Percentiles rank a stretch among this genome's conserved stretches.
Evolutionary conservation across 2,329 filamentous ascomycete genomes (phyloP).

Genomic region (Hypoxylon sp.): DNA sequence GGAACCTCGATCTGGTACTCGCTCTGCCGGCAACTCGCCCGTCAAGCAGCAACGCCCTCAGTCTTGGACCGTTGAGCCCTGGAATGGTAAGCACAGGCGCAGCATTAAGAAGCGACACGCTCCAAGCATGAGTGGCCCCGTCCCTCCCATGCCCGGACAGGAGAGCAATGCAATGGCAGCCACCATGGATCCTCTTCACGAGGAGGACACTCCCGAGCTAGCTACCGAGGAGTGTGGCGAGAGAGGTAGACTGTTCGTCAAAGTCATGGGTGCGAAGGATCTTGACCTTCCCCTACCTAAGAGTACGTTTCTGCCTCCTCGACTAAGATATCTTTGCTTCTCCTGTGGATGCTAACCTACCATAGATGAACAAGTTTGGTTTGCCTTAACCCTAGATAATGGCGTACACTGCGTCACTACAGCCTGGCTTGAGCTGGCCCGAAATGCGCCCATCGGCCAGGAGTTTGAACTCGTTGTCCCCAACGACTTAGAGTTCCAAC

Average conservation of each 20-base stretch:
- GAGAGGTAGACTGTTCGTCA: conserved; percentile 91
- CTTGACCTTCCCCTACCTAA: conserved; percentile 89
- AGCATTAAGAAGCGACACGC: conserved; percentile 66
- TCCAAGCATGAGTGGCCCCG: conserved; percentile 63
- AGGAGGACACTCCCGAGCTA: conserved; percentile 69
- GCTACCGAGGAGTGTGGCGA: conserved; percentile 81
- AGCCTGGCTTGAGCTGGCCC: conserved; percentile 90
- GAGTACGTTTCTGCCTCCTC: conserved; percentile 65
- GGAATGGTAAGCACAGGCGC: conserved; percentile 81
- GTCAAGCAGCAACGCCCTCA: conserved; percentile 81
- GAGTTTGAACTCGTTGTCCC: conserved; percentile 98
- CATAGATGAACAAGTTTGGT: conserved; percentile 86
- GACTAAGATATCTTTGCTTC: background rate
- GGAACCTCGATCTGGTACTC: conserved; percentile 59
- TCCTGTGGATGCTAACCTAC: conserved; percentile 27
- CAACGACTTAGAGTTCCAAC: conserved; percentile 97
- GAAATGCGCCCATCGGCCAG: conserved; percentile 92
- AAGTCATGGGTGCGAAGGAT: conserved; percentile 98
- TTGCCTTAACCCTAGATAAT: conserved; percentile 97
- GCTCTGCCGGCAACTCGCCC: conserved; percentile 73
- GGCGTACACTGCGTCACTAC: conserved; percentile 98
- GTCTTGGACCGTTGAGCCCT: conserved; percentile 96
- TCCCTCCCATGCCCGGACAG: conserved; percentile 86
- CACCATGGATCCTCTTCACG: conserved; percentile 69
- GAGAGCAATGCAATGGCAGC: conserved; percentile 75